phyloP scores from a whole-genome alignment of 2,329 filamentous ascomycete species.

The Waltergamsia citrina region DNA sequence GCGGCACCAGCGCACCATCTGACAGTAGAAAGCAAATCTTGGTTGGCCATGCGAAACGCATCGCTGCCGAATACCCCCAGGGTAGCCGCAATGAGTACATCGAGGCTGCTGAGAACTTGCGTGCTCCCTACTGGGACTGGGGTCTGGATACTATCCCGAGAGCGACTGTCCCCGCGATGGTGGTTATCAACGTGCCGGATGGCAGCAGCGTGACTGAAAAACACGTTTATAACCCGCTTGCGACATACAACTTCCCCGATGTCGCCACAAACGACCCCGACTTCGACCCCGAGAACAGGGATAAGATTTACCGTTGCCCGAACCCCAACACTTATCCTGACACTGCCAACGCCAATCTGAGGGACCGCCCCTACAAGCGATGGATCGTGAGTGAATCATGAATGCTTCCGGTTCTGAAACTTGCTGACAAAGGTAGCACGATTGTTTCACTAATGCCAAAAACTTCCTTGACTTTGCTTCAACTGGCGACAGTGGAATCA shows the following conservation, averaged over 20 bases:
- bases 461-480: slow-evolving; percentile 24
- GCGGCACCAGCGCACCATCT: too few relatives aligned
- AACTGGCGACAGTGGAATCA: slow-evolving; percentile 22
- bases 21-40: slow-evolving; percentile 35
- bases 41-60: slow-evolving; percentile 31
- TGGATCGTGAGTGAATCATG: slow-evolving; percentile 25
- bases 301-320: slow-evolving; percentile 29
- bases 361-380: slow-evolving; percentile 22
- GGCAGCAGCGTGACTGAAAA: slow-evolving; percentile 17
- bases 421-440: slow-evolving; percentile 23
- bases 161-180: slow-evolving; percentile 21
- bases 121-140: slow-evolving; percentile 48
- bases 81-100: slow-evolving; percentile 24
- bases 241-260: slow-evolving; percentile 38
- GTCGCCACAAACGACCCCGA: slow-evolving; percentile 17
- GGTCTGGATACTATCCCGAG: slow-evolving; percentile 31
- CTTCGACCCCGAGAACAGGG: slow-evolving; percentile 15
- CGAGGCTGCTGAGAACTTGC: slow-evolving; percentile 33
- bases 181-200: slow-evolving; percentile 30
- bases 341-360: slow-evolving; percentile 24
- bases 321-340: slow-evolving; percentile 25
- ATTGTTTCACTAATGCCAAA: slow-evolving; percentile 24
- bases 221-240: slow-evolving; percentile 40
- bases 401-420: not conserved
- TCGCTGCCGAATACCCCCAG: slow-evolving; percentile 33